phyloP scores from a whole-genome alignment of 2,329 filamentous ascomycete species.

The Aureobasidium vineae region DNA sequence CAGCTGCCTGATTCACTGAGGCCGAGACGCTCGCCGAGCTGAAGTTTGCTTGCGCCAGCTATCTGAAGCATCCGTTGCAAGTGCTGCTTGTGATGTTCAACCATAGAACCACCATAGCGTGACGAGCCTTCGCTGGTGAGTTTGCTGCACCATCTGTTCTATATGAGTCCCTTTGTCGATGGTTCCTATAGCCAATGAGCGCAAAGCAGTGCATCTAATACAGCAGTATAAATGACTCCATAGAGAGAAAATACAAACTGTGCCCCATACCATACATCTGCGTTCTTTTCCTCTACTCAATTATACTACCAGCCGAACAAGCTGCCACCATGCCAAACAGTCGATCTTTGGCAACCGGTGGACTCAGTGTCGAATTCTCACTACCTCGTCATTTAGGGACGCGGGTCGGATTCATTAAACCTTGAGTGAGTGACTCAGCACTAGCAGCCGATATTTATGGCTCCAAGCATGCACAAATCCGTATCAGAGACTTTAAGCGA shows the following conservation, averaged over 20 bases:
- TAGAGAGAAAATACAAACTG: neutral
- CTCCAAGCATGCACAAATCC: too few species aligned
- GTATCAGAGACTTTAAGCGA: too few species aligned
- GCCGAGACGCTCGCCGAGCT: neutral
- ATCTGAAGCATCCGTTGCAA: neutral
- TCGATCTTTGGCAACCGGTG: too few species aligned
- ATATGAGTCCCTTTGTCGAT: neutral
- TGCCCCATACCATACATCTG: neutral
- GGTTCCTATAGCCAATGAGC: neutral
- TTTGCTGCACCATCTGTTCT: neutral
- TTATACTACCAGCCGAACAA: too few species aligned
- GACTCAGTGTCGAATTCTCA: too few species aligned
- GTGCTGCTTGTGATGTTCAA: neutral
- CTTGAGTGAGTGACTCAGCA: too few species aligned
- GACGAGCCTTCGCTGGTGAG: neutral
- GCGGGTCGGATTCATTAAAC: too few species aligned
- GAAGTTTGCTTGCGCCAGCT: neutral
- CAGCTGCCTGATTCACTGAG: too few species aligned
- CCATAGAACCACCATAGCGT: neutral
- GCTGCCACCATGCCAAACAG: too few species aligned
- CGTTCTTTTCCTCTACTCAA: neutral
- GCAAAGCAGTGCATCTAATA: neutral
- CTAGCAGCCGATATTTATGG: too few species aligned
- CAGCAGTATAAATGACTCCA: neutral
- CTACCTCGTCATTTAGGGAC: too few species aligned